A percentile compares a stretch with the other conserved stretches of the same genome.
Conservation (phyloP, 2,329 filamentous ascomycete species). For the Beauveria australis region DNA sequence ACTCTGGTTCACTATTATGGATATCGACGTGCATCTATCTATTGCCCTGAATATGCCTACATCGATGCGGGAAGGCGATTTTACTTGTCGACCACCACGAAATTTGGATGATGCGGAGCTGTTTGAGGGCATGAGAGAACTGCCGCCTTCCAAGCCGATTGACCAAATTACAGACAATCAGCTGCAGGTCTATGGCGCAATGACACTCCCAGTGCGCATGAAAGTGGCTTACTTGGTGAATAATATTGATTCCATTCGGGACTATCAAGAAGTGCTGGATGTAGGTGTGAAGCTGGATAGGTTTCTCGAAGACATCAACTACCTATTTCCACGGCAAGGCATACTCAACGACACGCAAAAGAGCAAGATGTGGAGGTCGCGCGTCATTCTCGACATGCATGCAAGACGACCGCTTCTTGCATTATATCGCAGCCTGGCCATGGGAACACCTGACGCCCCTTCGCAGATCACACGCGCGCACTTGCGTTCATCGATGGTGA, state of each 20-base stretch:
- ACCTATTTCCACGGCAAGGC: slow-evolving; percentile 39
- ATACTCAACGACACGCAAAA: slow-evolving; percentile 34
- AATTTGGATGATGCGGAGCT: slow-evolving; percentile 47
- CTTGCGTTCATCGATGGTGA: slow-evolving; percentile 45
- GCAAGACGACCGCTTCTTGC: slow-evolving; percentile 43
- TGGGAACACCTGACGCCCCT: slow-evolving; percentile 42
- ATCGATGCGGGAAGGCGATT: slow-evolving; percentile 44
- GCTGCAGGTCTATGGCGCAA: slow-evolving; percentile 45
- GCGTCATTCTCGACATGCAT: slow-evolving; percentile 46
- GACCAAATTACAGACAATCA: slow-evolving; percentile 46
- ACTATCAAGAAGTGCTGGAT: slow-evolving; percentile 45
- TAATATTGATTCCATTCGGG: slow-evolving; percentile 42
- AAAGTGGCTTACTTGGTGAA: slow-evolving; percentile 42
- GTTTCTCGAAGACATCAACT: slow-evolving; percentile 46
- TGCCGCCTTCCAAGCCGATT: slow-evolving; percentile 41
- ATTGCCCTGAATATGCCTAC: slow-evolving; percentile 44
- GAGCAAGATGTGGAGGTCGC: slow-evolving; percentile 43
- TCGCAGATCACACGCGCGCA: slow-evolving; percentile 44
- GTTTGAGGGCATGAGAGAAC: slow-evolving; percentile 36
- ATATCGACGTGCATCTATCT: slow-evolving; percentile 48
- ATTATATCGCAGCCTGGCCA: slow-evolving; percentile 46
- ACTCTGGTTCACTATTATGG: slow-evolving; percentile 48
- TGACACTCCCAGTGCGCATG: slow-evolving; percentile 41
- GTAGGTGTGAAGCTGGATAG: slow-evolving; percentile 45
- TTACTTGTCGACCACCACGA: slow-evolving; percentile 42